These are phyloP conservation scores for Chlorella vulgaris DNA, from an alignment of 139 green algal genomes.

Conservation along the genomic window DNA sequence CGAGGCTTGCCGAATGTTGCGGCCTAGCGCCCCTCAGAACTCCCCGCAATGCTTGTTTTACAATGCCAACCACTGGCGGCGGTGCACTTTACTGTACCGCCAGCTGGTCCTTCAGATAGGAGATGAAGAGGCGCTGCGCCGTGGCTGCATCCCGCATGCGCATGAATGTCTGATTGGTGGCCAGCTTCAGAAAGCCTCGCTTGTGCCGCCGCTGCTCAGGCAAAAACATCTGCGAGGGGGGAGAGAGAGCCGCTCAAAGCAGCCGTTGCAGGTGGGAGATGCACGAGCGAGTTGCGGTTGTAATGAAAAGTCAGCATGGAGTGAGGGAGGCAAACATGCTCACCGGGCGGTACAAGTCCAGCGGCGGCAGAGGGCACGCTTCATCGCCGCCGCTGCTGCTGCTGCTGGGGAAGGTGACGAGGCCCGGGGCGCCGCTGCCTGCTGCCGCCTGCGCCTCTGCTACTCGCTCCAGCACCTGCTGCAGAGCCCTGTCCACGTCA, in stretches of 20 bases:
- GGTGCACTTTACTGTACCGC: too few relatives aligned
- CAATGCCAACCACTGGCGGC: too few relatives aligned
- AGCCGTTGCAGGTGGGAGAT: too few relatives aligned
- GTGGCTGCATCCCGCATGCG: conserved; percentile 51
- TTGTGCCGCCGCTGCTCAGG: conserved; percentile 88
- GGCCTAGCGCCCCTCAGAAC: too few relatives aligned
- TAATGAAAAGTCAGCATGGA: not conserved
- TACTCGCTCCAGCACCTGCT: conserved; percentile 65
- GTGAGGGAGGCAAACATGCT: not conserved
- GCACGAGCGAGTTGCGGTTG: not conserved
- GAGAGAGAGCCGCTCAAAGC: too few relatives aligned
- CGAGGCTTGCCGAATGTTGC: too few relatives aligned
- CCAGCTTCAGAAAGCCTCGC: conserved; percentile 82
- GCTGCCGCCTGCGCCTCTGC: conserved; percentile 64
- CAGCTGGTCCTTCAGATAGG: conserved; percentile 77
- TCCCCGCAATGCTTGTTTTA: too few relatives aligned
- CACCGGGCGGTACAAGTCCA: conserved; percentile 53
- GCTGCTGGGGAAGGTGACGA: conserved; percentile 47
- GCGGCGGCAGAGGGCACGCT: not conserved
- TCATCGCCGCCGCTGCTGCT: not conserved
- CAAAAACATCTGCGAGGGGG: conserved; percentile 32
- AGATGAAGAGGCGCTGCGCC: conserved; percentile 82
- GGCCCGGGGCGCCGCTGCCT: conserved; percentile 43
- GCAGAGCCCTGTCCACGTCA: conserved; percentile 81
- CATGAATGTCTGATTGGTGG: conserved; percentile 72